Percentiles rank a stretch among this genome's conserved stretches.
These are phyloP conservation scores for Phytophthora foliorum DNA, from an alignment of 352 stramenopile genomes.

Conservation along the genomic window DNA sequence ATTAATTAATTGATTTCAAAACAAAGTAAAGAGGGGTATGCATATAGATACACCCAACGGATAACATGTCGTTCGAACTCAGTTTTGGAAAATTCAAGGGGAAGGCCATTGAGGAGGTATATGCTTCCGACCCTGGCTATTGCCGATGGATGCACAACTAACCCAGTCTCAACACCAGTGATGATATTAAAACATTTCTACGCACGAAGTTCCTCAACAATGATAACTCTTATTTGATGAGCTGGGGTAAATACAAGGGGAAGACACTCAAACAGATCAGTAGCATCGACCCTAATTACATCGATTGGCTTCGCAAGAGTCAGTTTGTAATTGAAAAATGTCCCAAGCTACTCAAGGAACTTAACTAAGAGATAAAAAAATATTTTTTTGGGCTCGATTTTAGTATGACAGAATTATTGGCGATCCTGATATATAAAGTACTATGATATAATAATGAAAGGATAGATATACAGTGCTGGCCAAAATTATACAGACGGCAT, in stretches of 20 bases:
- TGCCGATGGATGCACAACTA: no score
- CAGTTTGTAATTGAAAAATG: slow-evolving; percentile 17
- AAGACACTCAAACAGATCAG: slow-evolving; percentile 11
- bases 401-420: neutral
- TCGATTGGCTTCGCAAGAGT: no score
- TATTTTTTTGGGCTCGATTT: slow-evolving; percentile 14
- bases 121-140: no score
- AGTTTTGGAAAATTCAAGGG: no score
- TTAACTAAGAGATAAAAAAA: slow-evolving; percentile 6
- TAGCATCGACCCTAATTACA: no score
- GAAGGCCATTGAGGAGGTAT: no score
- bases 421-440: slow-evolving; percentile 15
- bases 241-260: slow-evolving; percentile 6
- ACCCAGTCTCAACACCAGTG: slow-evolving; percentile 15
- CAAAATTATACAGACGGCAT: no score
- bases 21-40: no score
- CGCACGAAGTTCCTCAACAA: slow-evolving; percentile 4
- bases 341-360: slow-evolving; percentile 11
- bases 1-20: no score
- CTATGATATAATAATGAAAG: slow-evolving; percentile 21
- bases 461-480: no score
- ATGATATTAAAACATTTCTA: slow-evolving; percentile 7
- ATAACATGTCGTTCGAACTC: no score
- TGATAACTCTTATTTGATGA: slow-evolving; percentile 6
- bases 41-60: no score